Conservation (phyloP, 202 grass and related monocot species). For the Schoenoplectus triqueter region DNA sequence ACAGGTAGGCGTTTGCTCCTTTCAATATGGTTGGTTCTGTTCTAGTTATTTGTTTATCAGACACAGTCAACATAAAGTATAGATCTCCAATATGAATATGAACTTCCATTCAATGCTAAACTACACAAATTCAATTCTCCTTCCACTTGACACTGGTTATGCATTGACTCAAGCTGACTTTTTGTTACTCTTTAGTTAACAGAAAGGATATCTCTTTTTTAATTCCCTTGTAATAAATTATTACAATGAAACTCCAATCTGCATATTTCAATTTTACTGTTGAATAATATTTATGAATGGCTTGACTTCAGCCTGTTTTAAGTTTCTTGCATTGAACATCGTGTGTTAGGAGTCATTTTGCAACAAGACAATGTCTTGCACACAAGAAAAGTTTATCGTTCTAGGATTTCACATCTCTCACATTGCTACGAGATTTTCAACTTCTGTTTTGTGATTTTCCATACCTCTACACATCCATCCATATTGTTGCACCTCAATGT, state of each 20-base stretch:
- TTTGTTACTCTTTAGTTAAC: no score
- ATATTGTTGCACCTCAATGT: not conserved
- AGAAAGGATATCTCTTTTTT: no score
- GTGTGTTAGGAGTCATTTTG: not conserved
- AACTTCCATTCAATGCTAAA: not conserved
- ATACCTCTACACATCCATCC: not conserved
- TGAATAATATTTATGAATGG: no score
- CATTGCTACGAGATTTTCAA: not conserved
- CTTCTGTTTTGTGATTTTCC: not conserved
- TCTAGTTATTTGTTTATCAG: not conserved
- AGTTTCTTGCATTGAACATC: not conserved
- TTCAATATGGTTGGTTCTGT: conserved; percentile 1
- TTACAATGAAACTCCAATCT: no score
- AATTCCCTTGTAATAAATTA: no score
- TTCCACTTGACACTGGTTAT: not conserved
- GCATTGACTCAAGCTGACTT: no score
- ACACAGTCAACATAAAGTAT: not conserved
- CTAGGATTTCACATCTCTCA: not conserved
- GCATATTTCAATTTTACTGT: no score
- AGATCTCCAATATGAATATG: not conserved
- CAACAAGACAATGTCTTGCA: no score
- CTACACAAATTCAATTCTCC: not conserved
- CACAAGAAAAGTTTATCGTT: not conserved
- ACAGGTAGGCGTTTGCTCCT: conserved; percentile 58
- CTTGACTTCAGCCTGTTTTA: no score